phyloP scores from a whole-genome alignment of 306 rosid species.

The Quercus wislizeni region DNA sequence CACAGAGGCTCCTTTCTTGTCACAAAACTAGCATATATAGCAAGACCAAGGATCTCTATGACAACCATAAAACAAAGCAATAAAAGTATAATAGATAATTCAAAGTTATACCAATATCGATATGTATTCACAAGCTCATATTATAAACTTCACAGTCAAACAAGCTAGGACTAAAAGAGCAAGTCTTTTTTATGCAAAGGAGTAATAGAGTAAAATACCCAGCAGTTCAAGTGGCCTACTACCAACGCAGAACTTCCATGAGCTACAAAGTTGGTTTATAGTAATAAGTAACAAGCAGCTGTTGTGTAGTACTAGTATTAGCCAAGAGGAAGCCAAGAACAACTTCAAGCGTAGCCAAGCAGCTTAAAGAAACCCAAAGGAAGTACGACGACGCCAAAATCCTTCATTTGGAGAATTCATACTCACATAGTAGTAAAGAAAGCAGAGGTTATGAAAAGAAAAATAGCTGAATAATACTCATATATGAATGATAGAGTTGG shows the following conservation, averaged over 20 bases:
- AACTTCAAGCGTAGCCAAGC: neutral
- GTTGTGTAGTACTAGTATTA: neutral
- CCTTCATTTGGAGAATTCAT: neutral
- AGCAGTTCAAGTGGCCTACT: neutral
- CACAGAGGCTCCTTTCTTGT: neutral
- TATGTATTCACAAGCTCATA: neutral
- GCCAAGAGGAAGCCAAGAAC: neutral
- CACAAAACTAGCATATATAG: neutral
- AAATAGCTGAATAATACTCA: neutral
- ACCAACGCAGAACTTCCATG: neutral
- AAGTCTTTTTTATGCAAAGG: neutral
- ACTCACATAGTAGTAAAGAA: neutral
- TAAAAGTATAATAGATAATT: neutral
- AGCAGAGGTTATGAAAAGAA: neutral
- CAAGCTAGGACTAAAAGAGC: neutral
- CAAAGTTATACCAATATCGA: neutral
- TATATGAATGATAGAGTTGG: neutral
- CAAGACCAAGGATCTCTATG: neutral
- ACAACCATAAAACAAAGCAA: neutral
- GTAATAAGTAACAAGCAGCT: neutral
- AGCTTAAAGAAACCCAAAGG: neutral
- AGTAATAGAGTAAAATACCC: neutral
- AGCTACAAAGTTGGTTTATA: neutral
- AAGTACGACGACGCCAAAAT: neutral
- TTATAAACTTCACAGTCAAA: neutral